Evolutionary conservation across 345 rosid species (phyloP).

Genomic region (Carallia pectinifolia): DNA sequence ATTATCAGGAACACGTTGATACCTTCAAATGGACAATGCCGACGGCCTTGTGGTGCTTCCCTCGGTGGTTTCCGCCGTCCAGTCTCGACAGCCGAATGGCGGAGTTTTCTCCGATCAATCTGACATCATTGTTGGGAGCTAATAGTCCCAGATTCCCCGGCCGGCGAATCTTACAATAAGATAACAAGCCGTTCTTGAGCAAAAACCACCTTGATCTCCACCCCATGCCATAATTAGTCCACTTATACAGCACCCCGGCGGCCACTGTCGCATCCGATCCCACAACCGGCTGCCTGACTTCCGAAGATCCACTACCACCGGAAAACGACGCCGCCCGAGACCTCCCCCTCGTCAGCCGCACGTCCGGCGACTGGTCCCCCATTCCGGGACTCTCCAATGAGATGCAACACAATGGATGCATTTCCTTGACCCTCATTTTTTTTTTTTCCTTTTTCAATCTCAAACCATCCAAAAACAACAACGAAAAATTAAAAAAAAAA

Average conservation of each 20-base stretch:
- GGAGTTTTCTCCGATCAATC: slow-evolving; percentile 74
- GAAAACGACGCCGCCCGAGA: slow-evolving; percentile 57
- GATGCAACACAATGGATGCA: slow-evolving; percentile 94
- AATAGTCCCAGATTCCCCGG: slow-evolving; percentile 56
- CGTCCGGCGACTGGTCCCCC: slow-evolving; percentile 65
- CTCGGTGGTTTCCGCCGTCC: slow-evolving; percentile 52
- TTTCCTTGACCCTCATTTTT: slow-evolving; percentile 84
- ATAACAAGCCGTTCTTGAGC: slow-evolving; percentile 71
- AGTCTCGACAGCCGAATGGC: slow-evolving; percentile 49
- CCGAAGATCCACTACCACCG: slow-evolving; percentile 44
- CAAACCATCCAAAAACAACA: not conserved
- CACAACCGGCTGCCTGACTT: slow-evolving; percentile 16
- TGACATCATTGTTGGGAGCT: slow-evolving; percentile 52
- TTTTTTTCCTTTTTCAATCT: too few relatives aligned
- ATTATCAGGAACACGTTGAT: not conserved
- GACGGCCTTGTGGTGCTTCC: slow-evolving; percentile 60
- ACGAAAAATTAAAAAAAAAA: not conserved
- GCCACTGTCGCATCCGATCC: slow-evolving; percentile 65
- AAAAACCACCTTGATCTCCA: slow-evolving; percentile 98
- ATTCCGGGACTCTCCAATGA: slow-evolving; percentile 66
- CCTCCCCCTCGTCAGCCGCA: slow-evolving; percentile 42
- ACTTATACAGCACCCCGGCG: slow-evolving; percentile 84
- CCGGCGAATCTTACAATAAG: slow-evolving; percentile 77
- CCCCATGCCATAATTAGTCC: slow-evolving; percentile 98
- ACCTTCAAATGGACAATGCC: slow-evolving; percentile 94